phyloP scores from a whole-genome alignment of 305 asterid genomes.

The Caryopteris hybrid region DNA sequence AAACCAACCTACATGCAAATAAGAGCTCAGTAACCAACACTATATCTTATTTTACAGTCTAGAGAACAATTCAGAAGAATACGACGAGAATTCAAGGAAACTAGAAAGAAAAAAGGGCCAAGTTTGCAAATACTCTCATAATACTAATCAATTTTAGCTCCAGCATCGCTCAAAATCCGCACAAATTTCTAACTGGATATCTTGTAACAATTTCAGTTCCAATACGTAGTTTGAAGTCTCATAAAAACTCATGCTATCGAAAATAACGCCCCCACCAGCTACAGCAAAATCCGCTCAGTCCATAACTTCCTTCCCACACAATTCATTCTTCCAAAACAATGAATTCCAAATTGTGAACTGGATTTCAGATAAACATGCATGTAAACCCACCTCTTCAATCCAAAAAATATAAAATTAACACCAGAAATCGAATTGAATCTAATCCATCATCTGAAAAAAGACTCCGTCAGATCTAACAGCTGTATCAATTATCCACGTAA shows the following conservation, averaged over 20 bases:
- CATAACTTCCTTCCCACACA: neutral
- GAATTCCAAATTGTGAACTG: slow-evolving; percentile 13
- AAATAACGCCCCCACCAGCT: slow-evolving; percentile 7
- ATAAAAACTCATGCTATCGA: neutral
- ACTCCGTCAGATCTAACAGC: slow-evolving; percentile 24
- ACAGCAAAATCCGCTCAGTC: slow-evolving; percentile 12
- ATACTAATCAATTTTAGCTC: neutral
- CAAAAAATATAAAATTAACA: too few relatives aligned
- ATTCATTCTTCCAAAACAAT: neutral
- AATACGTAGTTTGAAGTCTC: slow-evolving; percentile 9
- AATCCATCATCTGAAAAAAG: slow-evolving; percentile 14
- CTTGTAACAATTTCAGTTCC: neutral
- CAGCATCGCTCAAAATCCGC: slow-evolving; percentile 8
- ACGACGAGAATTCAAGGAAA: neutral
- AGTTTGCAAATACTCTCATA: neutral
- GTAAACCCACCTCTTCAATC: slow-evolving; percentile 22
- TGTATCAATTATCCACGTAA: neutral
- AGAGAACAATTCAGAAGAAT: neutral
- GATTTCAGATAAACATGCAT: neutral
- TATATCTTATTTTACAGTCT: neutral
- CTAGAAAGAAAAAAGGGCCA: neutral
- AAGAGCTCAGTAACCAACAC: slow-evolving; percentile 3
- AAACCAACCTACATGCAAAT: slow-evolving; percentile 3
- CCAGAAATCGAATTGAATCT: slow-evolving; percentile 12
- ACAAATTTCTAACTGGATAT: neutral